Base-by-base conservation (phyloP, 176 grass and related monocot genomes). In the Zizania latifolia region DNA sequence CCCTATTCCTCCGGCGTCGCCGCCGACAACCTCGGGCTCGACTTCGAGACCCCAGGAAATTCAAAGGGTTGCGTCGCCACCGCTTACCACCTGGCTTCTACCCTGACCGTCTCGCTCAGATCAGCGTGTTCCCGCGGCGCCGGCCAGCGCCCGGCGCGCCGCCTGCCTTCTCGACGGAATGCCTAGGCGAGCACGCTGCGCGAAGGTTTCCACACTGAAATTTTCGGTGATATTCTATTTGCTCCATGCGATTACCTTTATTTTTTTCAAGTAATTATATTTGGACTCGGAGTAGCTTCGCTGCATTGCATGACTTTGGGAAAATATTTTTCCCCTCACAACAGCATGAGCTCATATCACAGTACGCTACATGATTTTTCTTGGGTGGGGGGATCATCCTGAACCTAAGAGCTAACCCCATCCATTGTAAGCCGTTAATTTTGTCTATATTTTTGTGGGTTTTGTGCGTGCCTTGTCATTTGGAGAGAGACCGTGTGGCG, bases 121-220 rank as follows among this genome's bases (percentile, higher is more conserved):
- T n/a, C n/a, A n/a, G n/a, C n/a, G n/a, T n/a, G n/a, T n/a, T n/a
- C n/a, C n/a, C n/a, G n/a, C n/a, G n/a, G n/a, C n/a, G n/a, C n/a
- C n/a, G n/a, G n/a, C n/a, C 59, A 48, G 59, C 21, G 16, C 50
- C 46, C 22, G 23, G 58, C 58, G 22, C 46, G 12, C 29, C 1
- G 12, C 26, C 64, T 67, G 48, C 55, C 77, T 44, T 50, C 64
- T 86, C 71, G 63, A 86, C 31, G 54, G 54, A 86, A 76, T 70
- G 63, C 56, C 56, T 34, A 33, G 43, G 33, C 5, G 28, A 31
- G 2, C 58, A 11, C 29, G 5, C 65, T 35, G 44, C 5, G 36
- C 43, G 50, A 74, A 73, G 71, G 74, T 43, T n/a, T 13, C 38
- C 53, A 0, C 15, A 10, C 16, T 11, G 19, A 16, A 32, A 77